Evolutionary conservation across 352 stramenopile genomes (phyloP).

Genomic region (Pythium insidiosum): DNA sequence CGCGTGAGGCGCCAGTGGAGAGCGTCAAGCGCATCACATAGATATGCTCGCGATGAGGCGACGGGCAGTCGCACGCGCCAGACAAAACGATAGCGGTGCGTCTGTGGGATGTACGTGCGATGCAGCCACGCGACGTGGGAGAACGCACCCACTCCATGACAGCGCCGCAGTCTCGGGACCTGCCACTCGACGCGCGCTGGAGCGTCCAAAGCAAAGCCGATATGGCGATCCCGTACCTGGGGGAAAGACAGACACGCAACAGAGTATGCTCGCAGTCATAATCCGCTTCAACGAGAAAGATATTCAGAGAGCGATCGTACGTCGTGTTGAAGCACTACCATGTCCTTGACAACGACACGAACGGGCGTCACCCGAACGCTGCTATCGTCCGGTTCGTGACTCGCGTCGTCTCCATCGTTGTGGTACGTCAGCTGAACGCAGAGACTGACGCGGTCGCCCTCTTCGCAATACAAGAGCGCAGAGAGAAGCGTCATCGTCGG

Average conservation of each 20-base stretch:
- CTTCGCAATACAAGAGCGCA: constrained; percentile 9
- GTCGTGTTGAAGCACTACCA: neutral
- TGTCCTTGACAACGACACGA: constrained; percentile 7
- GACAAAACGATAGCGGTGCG: constrained; percentile 4
- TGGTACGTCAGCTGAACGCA: neutral
- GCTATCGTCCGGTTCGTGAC: neutral
- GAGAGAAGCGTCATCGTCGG: neutral
- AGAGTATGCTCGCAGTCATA: too few species aligned
- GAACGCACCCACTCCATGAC: neutral
- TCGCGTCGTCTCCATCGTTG: neutral
- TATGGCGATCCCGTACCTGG: too few species aligned
- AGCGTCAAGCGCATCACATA: neutral
- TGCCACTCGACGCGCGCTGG: constrained; percentile 1
- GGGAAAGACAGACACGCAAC: too few species aligned
- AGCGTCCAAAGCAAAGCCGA: too few species aligned
- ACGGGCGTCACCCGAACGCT: neutral
- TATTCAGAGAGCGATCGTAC: neutral
- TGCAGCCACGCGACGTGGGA: neutral
- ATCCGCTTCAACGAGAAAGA: too few species aligned
- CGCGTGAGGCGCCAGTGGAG: neutral
- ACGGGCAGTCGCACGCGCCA: constrained; percentile 10
- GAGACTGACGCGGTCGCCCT: constrained; percentile 1
- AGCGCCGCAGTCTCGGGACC: neutral
- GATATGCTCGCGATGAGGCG: too few species aligned
- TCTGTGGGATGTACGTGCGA: constrained; percentile 1